A percentile compares a stretch with the other conserved stretches of the same genome.
These are phyloP conservation scores for Yarrowia sp. DNA, from an alignment of 805 yeast genomes.

Conservation along the genomic window DNA sequence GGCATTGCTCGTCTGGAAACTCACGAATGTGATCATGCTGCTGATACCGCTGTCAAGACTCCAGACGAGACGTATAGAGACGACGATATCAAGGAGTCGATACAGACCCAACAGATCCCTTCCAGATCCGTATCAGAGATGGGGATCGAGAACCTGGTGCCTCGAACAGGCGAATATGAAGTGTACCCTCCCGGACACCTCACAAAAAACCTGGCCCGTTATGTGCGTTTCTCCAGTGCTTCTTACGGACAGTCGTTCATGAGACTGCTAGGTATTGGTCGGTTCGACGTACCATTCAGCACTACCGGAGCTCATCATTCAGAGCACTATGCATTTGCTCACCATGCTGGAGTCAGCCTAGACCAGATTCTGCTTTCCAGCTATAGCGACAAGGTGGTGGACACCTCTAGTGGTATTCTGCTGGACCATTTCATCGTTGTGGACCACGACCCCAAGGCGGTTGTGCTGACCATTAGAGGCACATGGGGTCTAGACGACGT, in stretches of 20 bases:
- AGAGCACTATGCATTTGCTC: slow-evolving; percentile 38
- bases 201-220: slow-evolving; percentile 35
- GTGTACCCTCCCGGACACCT: slow-evolving; percentile 34
- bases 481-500: slow-evolving; percentile 38
- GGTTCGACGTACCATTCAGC: slow-evolving; percentile 31
- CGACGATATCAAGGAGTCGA: slow-evolving; percentile 22
- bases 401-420: slow-evolving; percentile 35
- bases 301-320: slow-evolving; percentile 33
- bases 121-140: background rate
- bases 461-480: slow-evolving; percentile 38
- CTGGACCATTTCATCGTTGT: slow-evolving; percentile 37
- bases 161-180: slow-evolving; percentile 26
- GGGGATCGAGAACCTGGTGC: slow-evolving; percentile 3
- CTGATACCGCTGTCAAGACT: background rate
- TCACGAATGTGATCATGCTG: background rate
- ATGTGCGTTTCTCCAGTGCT: slow-evolving; percentile 37
- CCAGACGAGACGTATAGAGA: background rate
- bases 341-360: slow-evolving; percentile 34
- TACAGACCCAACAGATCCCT: background rate
- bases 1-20: slow-evolving; percentile 25
- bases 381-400: slow-evolving; percentile 32
- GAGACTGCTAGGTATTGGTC: slow-evolving; percentile 35
- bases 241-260: slow-evolving; percentile 39
- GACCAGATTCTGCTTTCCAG: slow-evolving; percentile 37
- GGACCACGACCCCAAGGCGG: slow-evolving; percentile 36